Conservation (phyloP, 306 rosid species). For the Lotus japonicus region DNA sequence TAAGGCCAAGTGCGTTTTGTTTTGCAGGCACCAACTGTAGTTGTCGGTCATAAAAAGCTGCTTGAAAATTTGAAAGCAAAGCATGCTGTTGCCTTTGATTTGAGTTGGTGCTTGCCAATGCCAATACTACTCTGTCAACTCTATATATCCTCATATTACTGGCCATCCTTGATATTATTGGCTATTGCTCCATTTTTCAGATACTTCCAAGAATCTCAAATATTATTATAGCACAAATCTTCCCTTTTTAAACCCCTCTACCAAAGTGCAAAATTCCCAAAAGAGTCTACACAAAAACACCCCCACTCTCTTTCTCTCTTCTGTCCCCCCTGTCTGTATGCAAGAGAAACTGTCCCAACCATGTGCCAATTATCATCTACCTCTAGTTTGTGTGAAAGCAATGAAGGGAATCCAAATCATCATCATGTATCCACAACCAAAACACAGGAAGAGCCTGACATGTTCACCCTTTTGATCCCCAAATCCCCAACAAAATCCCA, state of each 20-base stretch:
- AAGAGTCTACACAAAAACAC: background rate
- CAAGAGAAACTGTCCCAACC: background rate
- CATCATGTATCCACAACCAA: constrained; percentile 12
- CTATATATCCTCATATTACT: background rate
- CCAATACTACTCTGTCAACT: constrained; percentile 7
- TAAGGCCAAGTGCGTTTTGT: background rate
- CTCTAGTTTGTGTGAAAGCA: constrained; percentile 12
- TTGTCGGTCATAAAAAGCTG: constrained; percentile 50
- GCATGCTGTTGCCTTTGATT: background rate
- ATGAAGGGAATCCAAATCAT: constrained; percentile 18
- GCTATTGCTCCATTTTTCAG: background rate
- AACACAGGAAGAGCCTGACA: constrained; percentile 13
- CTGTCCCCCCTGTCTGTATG: constrained; percentile 1
- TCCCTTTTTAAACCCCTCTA: constrained; percentile 31
- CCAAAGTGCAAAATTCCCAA: background rate
- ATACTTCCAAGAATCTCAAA: background rate
- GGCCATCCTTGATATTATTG: constrained; percentile 24
- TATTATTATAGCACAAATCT: background rate
- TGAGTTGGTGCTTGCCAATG: background rate
- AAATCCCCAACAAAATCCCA: constrained; percentile 34
- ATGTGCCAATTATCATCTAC: constrained; percentile 31
- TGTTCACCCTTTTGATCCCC: constrained; percentile 35
- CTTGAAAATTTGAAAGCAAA: constrained; percentile 20
- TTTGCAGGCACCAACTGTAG: background rate
- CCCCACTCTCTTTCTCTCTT: background rate